Evolutionary conservation across 352 stramenopile species (phyloP).

Genomic region (Phytophthora parvispora): DNA sequence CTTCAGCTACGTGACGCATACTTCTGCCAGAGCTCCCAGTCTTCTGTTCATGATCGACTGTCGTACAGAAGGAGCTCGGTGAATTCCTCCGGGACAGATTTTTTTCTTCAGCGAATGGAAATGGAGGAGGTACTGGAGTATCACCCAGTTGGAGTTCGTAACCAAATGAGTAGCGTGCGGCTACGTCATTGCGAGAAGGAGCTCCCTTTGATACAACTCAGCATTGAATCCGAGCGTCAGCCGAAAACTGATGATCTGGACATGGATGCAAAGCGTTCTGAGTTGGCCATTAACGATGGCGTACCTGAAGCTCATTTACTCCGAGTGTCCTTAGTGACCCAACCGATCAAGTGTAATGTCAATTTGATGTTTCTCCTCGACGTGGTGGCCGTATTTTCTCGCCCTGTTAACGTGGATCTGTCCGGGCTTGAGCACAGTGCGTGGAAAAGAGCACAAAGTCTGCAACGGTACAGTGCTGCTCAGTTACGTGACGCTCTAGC

Average conservation of each 20-base stretch:
- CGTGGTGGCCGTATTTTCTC: slow-evolving; percentile 75
- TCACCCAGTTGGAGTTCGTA: slow-evolving; percentile 59
- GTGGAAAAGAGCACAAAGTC: slow-evolving; percentile 76
- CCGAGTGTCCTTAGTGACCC: slow-evolving; percentile 74
- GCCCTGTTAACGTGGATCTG: slow-evolving; percentile 81
- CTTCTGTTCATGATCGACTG: slow-evolving; percentile 16
- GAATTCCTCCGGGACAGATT: slow-evolving; percentile 44
- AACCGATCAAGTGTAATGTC: slow-evolving; percentile 85
- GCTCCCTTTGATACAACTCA: slow-evolving; percentile 76
- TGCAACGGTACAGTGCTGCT: slow-evolving; percentile 82
- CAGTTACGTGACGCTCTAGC: slow-evolving; percentile 79
- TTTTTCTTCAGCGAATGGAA: slow-evolving; percentile 82
- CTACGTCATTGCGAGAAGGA: slow-evolving; percentile 76
- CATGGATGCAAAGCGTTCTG: slow-evolving; percentile 21
- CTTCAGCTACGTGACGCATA: slow-evolving; percentile 80
- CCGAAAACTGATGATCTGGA: slow-evolving; percentile 19
- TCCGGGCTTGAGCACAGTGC: slow-evolving; percentile 76
- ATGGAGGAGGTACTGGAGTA: slow-evolving; percentile 77
- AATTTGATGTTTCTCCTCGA: slow-evolving; percentile 81
- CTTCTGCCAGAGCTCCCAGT: slow-evolving; percentile 50
- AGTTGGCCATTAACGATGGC: slow-evolving; percentile 7
- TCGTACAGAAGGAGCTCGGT: slow-evolving; percentile 25
- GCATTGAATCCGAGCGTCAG: slow-evolving; percentile 59
- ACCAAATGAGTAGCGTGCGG: slow-evolving; percentile 82
- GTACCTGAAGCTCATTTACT: slow-evolving; percentile 44